These are phyloP conservation scores for Schizochytrium sp. DNA, from an alignment of 108 stramenopile species.

Conservation along the genomic window DNA sequence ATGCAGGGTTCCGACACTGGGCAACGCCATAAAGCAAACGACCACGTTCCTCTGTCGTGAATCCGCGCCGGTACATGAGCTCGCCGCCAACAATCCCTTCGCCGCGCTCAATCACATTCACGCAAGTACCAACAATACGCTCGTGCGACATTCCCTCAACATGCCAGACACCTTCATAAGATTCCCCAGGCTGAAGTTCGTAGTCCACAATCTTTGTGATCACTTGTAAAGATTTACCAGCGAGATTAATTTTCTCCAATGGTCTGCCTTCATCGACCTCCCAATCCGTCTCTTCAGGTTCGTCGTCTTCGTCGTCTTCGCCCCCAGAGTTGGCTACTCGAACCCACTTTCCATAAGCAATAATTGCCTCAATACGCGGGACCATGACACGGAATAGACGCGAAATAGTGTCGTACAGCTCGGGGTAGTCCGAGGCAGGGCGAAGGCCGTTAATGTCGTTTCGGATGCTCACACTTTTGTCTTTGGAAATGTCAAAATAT, in stretches of 20 bases:
- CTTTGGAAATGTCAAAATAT: constrained; percentile 37
- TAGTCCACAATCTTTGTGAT: constrained; percentile 68
- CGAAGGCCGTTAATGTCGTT: constrained; percentile 65
- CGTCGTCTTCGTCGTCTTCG: neutral
- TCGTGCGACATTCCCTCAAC: constrained; percentile 60
- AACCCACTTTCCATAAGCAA: neutral
- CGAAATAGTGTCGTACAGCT: constrained; percentile 51
- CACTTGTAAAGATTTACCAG: constrained; percentile 24
- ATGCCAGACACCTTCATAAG: constrained; percentile 65
- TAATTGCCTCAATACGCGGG: neutral
- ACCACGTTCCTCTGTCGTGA: constrained; percentile 18
- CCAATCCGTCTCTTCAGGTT: neutral
- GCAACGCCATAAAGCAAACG: too few species aligned
- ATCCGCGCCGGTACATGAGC: constrained; percentile 45
- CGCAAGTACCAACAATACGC: constrained; percentile 62
- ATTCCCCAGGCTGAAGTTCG: constrained; percentile 59
- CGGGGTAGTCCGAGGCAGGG: constrained; percentile 53
- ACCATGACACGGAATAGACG: neutral
- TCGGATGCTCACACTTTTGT: constrained; percentile 45
- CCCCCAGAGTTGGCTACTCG: neutral
- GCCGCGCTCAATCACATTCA: constrained; percentile 45
- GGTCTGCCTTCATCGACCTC: constrained; percentile 16
- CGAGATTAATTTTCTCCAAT: neutral
- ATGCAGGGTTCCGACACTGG: neutral
- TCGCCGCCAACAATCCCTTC: constrained; percentile 60